These are phyloP conservation scores for Chaetomiaceae sp. DNA, from an alignment of 2,329 filamentous ascomycete species.

Conservation along the genomic window DNA sequence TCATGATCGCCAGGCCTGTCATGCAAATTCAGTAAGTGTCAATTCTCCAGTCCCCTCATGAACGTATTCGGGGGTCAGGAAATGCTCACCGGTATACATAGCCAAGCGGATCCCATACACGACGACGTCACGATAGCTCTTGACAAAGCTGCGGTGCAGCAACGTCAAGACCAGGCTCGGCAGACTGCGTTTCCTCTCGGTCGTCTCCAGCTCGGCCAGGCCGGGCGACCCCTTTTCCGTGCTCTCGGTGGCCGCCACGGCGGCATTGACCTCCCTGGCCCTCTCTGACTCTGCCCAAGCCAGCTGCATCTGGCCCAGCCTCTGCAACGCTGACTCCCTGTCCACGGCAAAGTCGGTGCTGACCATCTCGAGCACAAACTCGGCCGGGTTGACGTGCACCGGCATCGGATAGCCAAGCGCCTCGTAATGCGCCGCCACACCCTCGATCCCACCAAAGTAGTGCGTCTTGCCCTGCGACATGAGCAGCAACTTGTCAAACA, in stretches of 20 bases:
- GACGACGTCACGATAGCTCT: slow-evolving; percentile 77
- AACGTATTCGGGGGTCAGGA: not conserved
- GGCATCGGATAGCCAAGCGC: slow-evolving; percentile 59
- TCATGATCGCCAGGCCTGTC: slow-evolving; percentile 67
- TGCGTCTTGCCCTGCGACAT: slow-evolving; percentile 66
- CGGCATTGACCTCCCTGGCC: slow-evolving; percentile 21
- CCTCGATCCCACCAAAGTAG: slow-evolving; percentile 63
- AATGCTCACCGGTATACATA: slow-evolving; percentile 63
- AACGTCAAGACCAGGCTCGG: slow-evolving; percentile 56
- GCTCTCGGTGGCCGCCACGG: slow-evolving; percentile 26
- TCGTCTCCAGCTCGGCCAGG: slow-evolving; percentile 21
- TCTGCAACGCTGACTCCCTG: slow-evolving; percentile 40
- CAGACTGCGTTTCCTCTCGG: slow-evolving; percentile 39
- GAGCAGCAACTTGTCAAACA: slow-evolving; percentile 75
- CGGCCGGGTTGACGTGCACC: slow-evolving; percentile 69
- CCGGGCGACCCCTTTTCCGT: slow-evolving; percentile 22
- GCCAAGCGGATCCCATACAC: slow-evolving; percentile 76
- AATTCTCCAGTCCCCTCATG: not conserved
- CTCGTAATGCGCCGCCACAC: slow-evolving; percentile 60
- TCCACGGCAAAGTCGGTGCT: slow-evolving; percentile 68
- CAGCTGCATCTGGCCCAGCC: slow-evolving; percentile 48
- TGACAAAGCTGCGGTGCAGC: slow-evolving; percentile 74
- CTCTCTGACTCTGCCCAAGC: slow-evolving; percentile 49
- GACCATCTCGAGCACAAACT: slow-evolving; percentile 72
- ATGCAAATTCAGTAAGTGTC: not conserved